Evolutionary conservation across 257 asterid genomes (phyloP).

Genomic region (Coffea eugenioides): DNA sequence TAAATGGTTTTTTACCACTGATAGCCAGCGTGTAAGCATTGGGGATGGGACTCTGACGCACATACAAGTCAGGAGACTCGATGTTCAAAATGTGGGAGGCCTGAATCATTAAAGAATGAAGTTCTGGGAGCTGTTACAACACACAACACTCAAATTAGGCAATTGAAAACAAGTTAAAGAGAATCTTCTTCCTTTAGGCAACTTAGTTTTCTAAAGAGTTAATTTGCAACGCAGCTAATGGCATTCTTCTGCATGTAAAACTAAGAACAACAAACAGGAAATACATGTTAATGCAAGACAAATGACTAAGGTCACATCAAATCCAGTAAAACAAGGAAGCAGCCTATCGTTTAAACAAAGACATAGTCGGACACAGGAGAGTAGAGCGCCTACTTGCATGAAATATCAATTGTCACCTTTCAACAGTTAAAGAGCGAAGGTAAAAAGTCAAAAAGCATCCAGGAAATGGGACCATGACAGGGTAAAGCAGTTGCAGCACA

Average conservation of each 20-base stretch:
- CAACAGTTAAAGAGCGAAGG: background rate
- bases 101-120: constrained; percentile 68
- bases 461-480: background rate
- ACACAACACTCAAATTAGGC: constrained; percentile 17
- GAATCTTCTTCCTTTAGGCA: constrained; percentile 2
- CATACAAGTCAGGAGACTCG: constrained; percentile 81
- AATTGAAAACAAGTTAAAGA: constrained; percentile 2
- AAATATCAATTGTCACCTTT: background rate
- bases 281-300: background rate
- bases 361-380: background rate
- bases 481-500: background rate
- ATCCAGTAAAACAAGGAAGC: background rate
- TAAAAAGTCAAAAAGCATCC: background rate
- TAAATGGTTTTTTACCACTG: constrained; percentile 91
- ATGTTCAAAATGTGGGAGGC: constrained; percentile 65
- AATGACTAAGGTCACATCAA: background rate
- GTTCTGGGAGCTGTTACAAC: constrained; percentile 71
- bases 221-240: background rate
- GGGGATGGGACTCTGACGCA: constrained; percentile 93
- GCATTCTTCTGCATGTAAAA: background rate
- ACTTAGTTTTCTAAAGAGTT: background rate
- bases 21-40: constrained; percentile 92
- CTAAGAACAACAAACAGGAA: background rate
- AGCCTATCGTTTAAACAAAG: background rate
- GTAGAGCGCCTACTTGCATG: background rate